Base-by-base conservation (phyloP, 2,329 filamentous ascomycete species). In the Diplodia mutila region DNA sequence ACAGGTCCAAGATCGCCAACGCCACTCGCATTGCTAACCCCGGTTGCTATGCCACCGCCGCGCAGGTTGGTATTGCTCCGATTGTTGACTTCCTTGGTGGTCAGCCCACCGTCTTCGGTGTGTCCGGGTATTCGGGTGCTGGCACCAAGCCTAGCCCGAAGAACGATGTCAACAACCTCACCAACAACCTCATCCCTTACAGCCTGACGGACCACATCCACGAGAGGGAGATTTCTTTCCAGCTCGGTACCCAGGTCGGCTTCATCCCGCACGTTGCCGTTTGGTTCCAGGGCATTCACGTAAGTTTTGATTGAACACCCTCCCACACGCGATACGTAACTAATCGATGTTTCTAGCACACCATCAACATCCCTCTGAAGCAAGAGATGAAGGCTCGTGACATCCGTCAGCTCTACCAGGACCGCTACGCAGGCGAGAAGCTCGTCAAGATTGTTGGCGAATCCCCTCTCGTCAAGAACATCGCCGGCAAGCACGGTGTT, bases 211-310 rank as follows among this genome's bases (percentile, higher is more conserved):
- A 93, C 72, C 95, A 98, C 82, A 92, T 98, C 70, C 95, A 98
- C 82, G 95, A 99, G 85, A 88, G 87, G 55, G 95, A 98, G 79
- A 95, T 98, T 71, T 90, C 90, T 76, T 77, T 82, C 64, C 93
- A 97, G 76, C 86, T 98, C 12, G 91, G 90, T 59, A 85, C 83
- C 16, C 82, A 87, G 21, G 89, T 97, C 12, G 91, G 90, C 6
- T 99, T 99, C 77, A 91, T 95, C 68, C 95, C 95, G 7, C 95
- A 98, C 79, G 94, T 97, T 27, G 92, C 93, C n/a, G 89, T 91
- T 16, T 98, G 93, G 94, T 98, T 98, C 87, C 91, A 96, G 76
- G 94, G 94, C 71, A 98, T 98, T 73, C 89, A 92, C 77, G 83
- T 85, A 81, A 78, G 77, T 76, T 29, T 7, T 49, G 39, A 32